A percentile compares a stretch with the other conserved stretches of the same genome.
These are phyloP conservation scores for Candida smagusa DNA, from an alignment of 1,139 yeast genomes.

Conservation along the genomic window DNA sequence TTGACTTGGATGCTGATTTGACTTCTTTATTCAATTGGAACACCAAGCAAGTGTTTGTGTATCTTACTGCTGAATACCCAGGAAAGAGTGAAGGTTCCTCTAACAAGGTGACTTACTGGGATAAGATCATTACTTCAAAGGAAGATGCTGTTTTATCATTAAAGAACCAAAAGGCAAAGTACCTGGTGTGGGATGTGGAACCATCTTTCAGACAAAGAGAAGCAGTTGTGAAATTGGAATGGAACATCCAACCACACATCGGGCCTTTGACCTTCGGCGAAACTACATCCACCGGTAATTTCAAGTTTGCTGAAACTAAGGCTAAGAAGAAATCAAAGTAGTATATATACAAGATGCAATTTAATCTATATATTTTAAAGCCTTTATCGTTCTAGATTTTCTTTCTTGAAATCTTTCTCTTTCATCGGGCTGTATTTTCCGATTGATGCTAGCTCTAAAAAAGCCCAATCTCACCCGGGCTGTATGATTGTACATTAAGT, in stretches of 20 bases:
- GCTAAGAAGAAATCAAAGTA: slow-evolving; percentile 10
- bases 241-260: slow-evolving; percentile 90
- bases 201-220: slow-evolving; percentile 63
- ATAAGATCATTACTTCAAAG: slow-evolving; percentile 61
- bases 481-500: slow-evolving; percentile 19
- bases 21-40: slow-evolving; percentile 90
- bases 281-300: slow-evolving; percentile 30
- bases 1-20: slow-evolving; percentile 67
- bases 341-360: not conserved
- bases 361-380: slow-evolving; percentile 6
- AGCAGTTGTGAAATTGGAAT: slow-evolving; percentile 70
- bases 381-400: slow-evolving; percentile 18
- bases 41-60: slow-evolving; percentile 90
- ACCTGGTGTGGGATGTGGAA: slow-evolving; percentile 86
- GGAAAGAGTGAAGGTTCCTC: slow-evolving; percentile 50
- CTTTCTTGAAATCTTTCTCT: slow-evolving; percentile 19
- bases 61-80: slow-evolving; percentile 84
- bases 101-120: slow-evolving; percentile 88
- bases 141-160: slow-evolving; percentile 58
- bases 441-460: slow-evolving; percentile 25
- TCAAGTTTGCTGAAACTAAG: slow-evolving; percentile 26
- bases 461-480: slow-evolving; percentile 16
- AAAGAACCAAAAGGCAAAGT: slow-evolving; percentile 60
- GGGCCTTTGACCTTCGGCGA: slow-evolving; percentile 78
- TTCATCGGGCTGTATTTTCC: slow-evolving; percentile 18